phyloP scores from a whole-genome alignment of 1,139 yeast species.

The Wickerhamomyces sp. region DNA sequence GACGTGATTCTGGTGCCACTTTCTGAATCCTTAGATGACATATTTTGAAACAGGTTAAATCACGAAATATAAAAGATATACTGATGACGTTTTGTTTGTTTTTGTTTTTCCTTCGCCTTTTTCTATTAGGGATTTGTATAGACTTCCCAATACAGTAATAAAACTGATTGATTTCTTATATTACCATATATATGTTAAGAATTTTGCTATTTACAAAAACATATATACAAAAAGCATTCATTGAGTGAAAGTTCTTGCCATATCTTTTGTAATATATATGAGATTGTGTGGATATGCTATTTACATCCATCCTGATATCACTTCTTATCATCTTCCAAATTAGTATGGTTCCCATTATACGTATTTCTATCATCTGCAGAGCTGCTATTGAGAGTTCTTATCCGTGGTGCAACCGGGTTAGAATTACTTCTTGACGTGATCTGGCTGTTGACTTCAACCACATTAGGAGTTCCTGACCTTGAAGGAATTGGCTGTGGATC shows the following conservation, averaged over 20 bases:
- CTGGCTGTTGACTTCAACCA: background rate
- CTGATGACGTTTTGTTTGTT: background rate
- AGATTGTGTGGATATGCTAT: too few species aligned
- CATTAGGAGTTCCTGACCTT: slow-evolving; percentile 13
- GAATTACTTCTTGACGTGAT: slow-evolving; percentile 13
- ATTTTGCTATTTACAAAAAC: too few species aligned
- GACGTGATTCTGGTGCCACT: background rate
- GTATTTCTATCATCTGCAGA: slow-evolving; percentile 30
- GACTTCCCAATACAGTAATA: slow-evolving; percentile 8
- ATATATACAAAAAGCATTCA: too few species aligned
- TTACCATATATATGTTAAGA: background rate
- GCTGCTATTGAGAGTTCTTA: slow-evolving; percentile 26
- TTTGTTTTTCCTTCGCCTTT: background rate
- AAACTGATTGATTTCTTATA: background rate
- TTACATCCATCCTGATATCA: too few species aligned
- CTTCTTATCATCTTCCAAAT: slow-evolving; percentile 35
- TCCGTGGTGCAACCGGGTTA: slow-evolving; percentile 10
- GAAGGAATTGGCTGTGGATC: slow-evolving; percentile 10
- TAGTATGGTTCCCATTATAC: slow-evolving; percentile 44
- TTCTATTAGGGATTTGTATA: background rate
- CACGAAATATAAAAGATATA: background rate
- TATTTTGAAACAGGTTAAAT: background rate
- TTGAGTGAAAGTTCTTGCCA: too few species aligned
- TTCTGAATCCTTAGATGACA: background rate
- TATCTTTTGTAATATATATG: too few species aligned